Evolutionary conservation across 306 rosid species (phyloP).

Genomic region (Quercus bicolor): DNA sequence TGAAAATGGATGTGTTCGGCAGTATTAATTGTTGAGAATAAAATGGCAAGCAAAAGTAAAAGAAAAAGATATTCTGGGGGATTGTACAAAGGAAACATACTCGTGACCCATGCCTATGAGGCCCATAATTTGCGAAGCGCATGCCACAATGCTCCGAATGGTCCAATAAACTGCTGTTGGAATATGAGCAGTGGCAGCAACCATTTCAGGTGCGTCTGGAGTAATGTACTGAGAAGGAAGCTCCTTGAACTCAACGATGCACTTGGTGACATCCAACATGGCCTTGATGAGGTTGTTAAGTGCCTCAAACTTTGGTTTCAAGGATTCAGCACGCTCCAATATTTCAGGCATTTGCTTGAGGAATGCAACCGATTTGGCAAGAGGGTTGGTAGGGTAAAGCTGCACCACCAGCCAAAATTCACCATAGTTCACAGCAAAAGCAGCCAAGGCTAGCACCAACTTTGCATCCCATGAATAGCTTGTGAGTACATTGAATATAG

Average conservation of each 20-base stretch:
- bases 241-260: conserved; percentile 48
- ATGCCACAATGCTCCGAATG: conserved; percentile 48
- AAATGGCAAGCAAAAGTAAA: neutral
- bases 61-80: neutral
- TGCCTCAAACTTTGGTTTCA: conserved; percentile 44
- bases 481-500: conserved; percentile 35
- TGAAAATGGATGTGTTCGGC: too few species aligned
- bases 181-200: conserved; percentile 26
- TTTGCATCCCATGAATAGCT: conserved; percentile 71
- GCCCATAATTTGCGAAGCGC: conserved; percentile 45
- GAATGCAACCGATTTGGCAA: conserved; percentile 50
- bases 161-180: conserved; percentile 73
- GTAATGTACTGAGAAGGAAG: conserved; percentile 42
- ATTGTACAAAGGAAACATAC: conserved; percentile 15
- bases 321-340: conserved; percentile 26
- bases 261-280: conserved; percentile 45
- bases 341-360: conserved; percentile 52
- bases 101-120: conserved; percentile 42
- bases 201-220: conserved; percentile 25
- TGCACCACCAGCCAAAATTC: conserved; percentile 55
- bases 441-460: conserved; percentile 52
- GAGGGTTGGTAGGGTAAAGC: conserved; percentile 35
- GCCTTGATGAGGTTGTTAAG: conserved; percentile 38
- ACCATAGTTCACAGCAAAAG: conserved; percentile 58
- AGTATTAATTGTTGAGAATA: neutral